phyloP scores from a whole-genome alignment of 1,139 yeast genomes.

The Cylindricascospora bacillispora region DNA sequence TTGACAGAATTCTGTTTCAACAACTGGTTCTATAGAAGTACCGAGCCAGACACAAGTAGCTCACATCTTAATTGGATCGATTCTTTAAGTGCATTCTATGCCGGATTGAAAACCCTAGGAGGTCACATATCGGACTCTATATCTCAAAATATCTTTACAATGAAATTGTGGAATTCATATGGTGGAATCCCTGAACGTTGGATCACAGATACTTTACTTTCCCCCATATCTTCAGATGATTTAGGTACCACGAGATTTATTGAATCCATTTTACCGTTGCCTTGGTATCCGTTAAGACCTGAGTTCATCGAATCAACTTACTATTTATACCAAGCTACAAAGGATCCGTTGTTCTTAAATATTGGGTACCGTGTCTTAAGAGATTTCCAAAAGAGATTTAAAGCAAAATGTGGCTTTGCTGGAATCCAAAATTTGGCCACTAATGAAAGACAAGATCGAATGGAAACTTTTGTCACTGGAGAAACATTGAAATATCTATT shows the following conservation, averaged over 20 bases:
- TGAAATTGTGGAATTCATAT: slow-evolving; percentile 69
- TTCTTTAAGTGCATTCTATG: slow-evolving; percentile 76
- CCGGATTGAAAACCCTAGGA: slow-evolving; percentile 68
- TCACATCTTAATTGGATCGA: slow-evolving; percentile 62
- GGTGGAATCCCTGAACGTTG: slow-evolving; percentile 86
- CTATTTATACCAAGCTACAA: slow-evolving; percentile 70
- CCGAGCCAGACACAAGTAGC: slow-evolving; percentile 42
- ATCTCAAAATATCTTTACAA: slow-evolving; percentile 46
- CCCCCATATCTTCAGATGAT: slow-evolving; percentile 2
- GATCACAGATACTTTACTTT: slow-evolving; percentile 32
- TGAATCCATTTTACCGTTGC: slow-evolving; percentile 36
- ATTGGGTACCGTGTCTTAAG: slow-evolving; percentile 55
- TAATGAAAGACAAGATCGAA: slow-evolving; percentile 57
- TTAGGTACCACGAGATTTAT: background rate
- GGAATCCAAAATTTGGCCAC: slow-evolving; percentile 60
- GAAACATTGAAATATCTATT: slow-evolving; percentile 77
- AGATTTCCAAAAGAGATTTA: slow-evolving; percentile 40
- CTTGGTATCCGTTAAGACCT: slow-evolving; percentile 89
- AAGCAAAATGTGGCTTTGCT: slow-evolving; percentile 66
- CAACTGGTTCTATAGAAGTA: slow-evolving; percentile 50
- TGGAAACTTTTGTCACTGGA: slow-evolving; percentile 89
- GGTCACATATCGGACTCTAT: slow-evolving; percentile 66
- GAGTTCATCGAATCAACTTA: slow-evolving; percentile 86
- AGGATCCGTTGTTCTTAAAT: slow-evolving; percentile 70
- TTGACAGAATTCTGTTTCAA: slow-evolving; percentile 37